Evolutionary conservation across 2,329 filamentous ascomycete genomes (phyloP).

Genomic region (Alternaria sp.): DNA sequence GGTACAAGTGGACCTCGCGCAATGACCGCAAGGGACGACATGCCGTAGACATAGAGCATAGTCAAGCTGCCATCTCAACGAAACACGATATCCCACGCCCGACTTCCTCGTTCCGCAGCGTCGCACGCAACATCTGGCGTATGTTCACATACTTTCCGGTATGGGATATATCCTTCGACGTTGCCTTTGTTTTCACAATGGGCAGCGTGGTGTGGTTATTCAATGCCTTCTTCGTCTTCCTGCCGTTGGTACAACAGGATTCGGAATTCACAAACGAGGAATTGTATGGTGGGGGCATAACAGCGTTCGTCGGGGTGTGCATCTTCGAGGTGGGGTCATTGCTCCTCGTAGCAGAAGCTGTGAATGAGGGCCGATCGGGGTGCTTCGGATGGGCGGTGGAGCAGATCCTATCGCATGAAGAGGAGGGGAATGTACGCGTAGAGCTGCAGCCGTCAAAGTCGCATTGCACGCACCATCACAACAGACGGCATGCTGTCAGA

Average conservation of each 20-base stretch:
- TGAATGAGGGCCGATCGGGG: conserved; percentile 69
- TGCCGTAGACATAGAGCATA: conserved; percentile 40
- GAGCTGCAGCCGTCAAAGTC: conserved; percentile 21
- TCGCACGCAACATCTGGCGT: conserved; percentile 49
- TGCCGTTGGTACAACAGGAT: conserved; percentile 62
- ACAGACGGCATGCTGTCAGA: conserved; percentile 42
- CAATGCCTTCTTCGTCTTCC: conserved; percentile 69
- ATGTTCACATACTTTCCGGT: conserved; percentile 61
- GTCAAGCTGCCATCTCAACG: conserved; percentile 7
- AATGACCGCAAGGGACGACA: conserved; percentile 55
- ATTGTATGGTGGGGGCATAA: conserved; percentile 63
- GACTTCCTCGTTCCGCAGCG: conserved; percentile 41
- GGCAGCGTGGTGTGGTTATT: conserved; percentile 55
- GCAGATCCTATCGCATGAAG: conserved; percentile 49
- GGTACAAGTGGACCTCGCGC: conserved; percentile 50
- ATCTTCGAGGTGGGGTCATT: conserved; percentile 70
- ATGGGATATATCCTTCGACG: conserved; percentile 64
- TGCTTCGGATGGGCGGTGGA: conserved; percentile 75
- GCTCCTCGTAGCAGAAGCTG: conserved; percentile 68
- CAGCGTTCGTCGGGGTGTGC: conserved; percentile 70
- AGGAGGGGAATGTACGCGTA: conserved; percentile 14
- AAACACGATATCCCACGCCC: conserved; percentile 39
- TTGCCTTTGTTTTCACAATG: conserved; percentile 61
- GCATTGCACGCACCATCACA: conserved; percentile 48
- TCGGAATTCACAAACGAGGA: conserved; percentile 63